Evolutionary conservation across 305 asterid genomes (phyloP), one percentile per base, ranked within the genome.

Genomic region (Fraxinus dipetala): DNA sequence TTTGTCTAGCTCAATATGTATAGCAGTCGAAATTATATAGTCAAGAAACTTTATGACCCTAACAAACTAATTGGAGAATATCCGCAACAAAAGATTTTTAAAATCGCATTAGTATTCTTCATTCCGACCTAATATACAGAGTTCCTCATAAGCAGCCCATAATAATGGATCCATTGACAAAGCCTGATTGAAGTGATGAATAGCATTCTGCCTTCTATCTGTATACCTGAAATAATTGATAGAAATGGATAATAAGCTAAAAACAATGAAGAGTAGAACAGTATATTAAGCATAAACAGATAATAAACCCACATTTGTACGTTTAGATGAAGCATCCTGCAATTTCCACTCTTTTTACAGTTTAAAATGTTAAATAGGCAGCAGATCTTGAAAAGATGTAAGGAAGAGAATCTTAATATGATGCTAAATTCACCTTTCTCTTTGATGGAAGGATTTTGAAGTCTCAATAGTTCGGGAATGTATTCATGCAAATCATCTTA

Each of bases 131-230:
- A 96, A 93, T 82, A 90, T 81, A 87, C 98, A 96, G 63, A 96
- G 92, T 86, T 96, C 99, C 86, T 96, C 99, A 85, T 94, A 94
- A 80, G 99, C 99, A 90, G 93, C 89, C 99, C 98, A 96, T 78
- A 96, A 86, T 65, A 96, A 86, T 73, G 99, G 99, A 92, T 96
- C 98, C 90, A 94, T 69, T 10, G 94, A 90, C 81, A 96, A 85
- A 83, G 99, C 99, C 90, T 92, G 98, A 83, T 89, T 93, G 87
- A 96, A 96, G 87, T 96, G 99, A 86, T 92, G 91, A 84, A 94
- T 87, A 79, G 99, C 98, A 85, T 85, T 85, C 89, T 93, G 90
- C 81, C 89, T 91, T 88, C 99, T 92, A 84, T 96, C 99, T 61
- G 99, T 94, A 88, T 90, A 91, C 93, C 98, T 96, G 96, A 85